phyloP scores from a whole-genome alignment of 2,329 filamentous ascomycete species.

The Paraphoma sp. region DNA sequence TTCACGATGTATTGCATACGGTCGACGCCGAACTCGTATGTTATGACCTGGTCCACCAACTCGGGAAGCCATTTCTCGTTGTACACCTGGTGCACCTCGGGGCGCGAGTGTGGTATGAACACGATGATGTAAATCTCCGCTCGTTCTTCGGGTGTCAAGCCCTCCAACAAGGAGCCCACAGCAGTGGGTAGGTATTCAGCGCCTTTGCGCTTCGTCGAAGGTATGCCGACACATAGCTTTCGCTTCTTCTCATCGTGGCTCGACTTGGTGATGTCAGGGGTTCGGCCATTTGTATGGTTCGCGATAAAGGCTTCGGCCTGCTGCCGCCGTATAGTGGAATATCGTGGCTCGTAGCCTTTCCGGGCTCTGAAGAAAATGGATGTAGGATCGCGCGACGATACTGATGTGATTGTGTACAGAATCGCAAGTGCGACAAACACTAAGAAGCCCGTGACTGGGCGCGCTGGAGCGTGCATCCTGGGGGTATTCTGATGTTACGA shows the following conservation, averaged over 20 bases:
- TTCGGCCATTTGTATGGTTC: slow-evolving; percentile 17
- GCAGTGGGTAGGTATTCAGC: slow-evolving; percentile 51
- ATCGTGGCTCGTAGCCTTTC: slow-evolving; percentile 39
- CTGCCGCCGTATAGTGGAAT: slow-evolving; percentile 38
- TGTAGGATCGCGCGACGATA: slow-evolving; percentile 42
- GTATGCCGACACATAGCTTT: slow-evolving; percentile 54
- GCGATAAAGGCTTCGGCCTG: slow-evolving; percentile 39
- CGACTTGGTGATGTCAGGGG: slow-evolving; percentile 23
- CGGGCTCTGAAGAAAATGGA: slow-evolving; percentile 45
- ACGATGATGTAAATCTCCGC: slow-evolving; percentile 51
- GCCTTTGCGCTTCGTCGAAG: slow-evolving; percentile 50
- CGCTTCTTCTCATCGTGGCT: slow-evolving; percentile 17
- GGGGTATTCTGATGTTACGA: not conserved
- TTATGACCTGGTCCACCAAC: slow-evolving; percentile 50
- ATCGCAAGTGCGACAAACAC: slow-evolving; percentile 23
- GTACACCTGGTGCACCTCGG: slow-evolving; percentile 50
- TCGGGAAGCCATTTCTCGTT: slow-evolving; percentile 50
- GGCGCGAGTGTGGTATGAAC: slow-evolving; percentile 55
- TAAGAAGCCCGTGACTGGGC: slow-evolving; percentile 25
- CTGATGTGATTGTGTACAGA: slow-evolving; percentile 31
- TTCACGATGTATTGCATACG: slow-evolving; percentile 43
- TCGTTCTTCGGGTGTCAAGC: slow-evolving; percentile 51
- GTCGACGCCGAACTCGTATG: slow-evolving; percentile 47
- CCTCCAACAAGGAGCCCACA: slow-evolving; percentile 54
- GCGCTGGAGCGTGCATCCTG: slow-evolving; percentile 32